Conservation (phyloP, 176 grass and related monocot genomes). For the Poa annua region DNA sequence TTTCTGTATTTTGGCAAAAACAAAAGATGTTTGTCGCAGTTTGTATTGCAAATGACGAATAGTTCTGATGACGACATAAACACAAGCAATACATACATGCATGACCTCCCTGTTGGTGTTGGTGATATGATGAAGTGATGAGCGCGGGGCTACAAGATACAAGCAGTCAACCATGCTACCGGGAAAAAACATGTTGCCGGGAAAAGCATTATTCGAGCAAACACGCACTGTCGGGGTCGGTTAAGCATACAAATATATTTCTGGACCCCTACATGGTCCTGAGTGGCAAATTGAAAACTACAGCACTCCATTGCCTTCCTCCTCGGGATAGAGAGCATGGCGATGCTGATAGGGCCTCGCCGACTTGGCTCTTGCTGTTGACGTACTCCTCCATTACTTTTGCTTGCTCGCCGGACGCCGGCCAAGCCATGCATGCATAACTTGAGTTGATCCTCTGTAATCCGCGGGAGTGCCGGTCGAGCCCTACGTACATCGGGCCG, state of each 20-base stretch:
- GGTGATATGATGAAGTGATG: no score
- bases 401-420: no score
- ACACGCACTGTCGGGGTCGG: neutral
- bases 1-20: no score
- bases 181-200: constrained; percentile 20
- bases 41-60: no score
- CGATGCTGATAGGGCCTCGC: no score
- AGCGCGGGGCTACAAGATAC: no score
- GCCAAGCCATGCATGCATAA: neutral
- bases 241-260: neutral
- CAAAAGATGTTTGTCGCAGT: no score
- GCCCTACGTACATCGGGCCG: neutral
- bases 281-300: neutral
- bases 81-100: neutral
- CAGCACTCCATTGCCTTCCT: neutral
- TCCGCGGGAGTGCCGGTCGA: neutral
- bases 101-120: no score
- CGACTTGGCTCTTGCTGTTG: constrained; percentile 21
- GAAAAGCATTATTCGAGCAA: constrained; percentile 25
- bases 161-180: constrained; percentile 34
- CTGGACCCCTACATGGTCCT: constrained; percentile 7
- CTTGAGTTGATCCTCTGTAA: constrained; percentile 22
- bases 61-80: neutral
- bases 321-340: neutral
- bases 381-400: no score